Evolutionary conservation across 2,329 filamentous ascomycete genomes (phyloP), one percentile per base, ranked within the genome.

Genomic region (Arthrobotrys sinensis): DNA sequence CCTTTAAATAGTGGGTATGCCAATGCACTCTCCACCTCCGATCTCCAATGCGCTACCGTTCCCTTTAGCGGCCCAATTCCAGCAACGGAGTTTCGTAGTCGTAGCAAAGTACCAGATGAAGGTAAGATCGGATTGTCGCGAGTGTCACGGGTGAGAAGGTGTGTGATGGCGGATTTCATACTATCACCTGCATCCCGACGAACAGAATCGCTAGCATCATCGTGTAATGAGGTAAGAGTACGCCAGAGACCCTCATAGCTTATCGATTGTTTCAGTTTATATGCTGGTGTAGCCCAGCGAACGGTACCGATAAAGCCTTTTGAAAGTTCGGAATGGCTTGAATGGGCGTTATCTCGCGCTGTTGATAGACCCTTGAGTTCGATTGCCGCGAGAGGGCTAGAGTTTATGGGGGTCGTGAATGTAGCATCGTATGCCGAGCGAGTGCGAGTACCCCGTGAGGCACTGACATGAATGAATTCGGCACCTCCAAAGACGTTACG

Each of bases 401-500:
- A 93, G 70, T 92, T 87, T 55, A 99, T 87, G 0, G 96, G 96
- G 0, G 93, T 91, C 78, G 93, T 91, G 79, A 98, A 91, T 72
- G 90, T 91, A 68, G 93, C 93, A 80, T 93, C 94, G 85, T 98
- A 98, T 28, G 95, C 92, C 1, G 94, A 97, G 57, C 94, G 89
- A 32, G 96, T 98, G 52, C 96, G 89, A 5, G 95, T 98, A 72
- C 96, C 96, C 24, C 94, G 86, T 4, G 81, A 81, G 60, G 93
- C 94, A 82, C 97, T 95, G 76, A 97, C 86, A 65, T 93, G 93
- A 80, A 99, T 86, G 71, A 92, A 92, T 86, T 99, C 96, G 24
- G 94, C 96, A 45, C 96, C 96, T 64, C 96, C 96, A 83, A 99
- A 93, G 76, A 99, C 88, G 85, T 99, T 99, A 81, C 96, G 91